Percentiles rank a stretch among this genome's conserved stretches.
phyloP scores from a whole-genome alignment of 352 stramenopile species.

The Pythium phragmiticola region DNA sequence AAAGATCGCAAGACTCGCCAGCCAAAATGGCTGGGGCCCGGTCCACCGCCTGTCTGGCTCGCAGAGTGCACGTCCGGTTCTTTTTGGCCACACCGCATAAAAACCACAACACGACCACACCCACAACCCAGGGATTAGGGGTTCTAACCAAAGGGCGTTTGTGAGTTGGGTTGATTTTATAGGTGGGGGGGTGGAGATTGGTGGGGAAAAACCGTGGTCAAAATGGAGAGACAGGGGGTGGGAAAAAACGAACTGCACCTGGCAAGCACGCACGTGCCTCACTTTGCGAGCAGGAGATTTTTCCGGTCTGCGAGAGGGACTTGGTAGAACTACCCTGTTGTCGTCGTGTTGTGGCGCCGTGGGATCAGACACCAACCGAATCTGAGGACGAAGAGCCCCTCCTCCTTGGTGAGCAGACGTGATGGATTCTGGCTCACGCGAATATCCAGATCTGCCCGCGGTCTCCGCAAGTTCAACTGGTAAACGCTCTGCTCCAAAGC shows the following conservation, averaged over 20 bases:
- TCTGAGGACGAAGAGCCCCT: constrained; percentile 13
- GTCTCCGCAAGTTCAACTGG: constrained; percentile 19
- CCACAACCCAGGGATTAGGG: constrained; percentile 18
- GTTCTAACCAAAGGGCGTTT: neutral
- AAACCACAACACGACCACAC: constrained; percentile 19
- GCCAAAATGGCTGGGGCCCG: constrained; percentile 16
- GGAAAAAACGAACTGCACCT: constrained; percentile 6
- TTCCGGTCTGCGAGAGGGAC: constrained; percentile 26
- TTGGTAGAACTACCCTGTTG: constrained; percentile 7
- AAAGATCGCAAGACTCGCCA: constrained; percentile 25
- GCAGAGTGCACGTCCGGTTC: too few relatives aligned
- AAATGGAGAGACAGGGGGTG: constrained; percentile 7
- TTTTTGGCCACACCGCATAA: too few relatives aligned
- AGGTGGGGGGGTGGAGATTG: neutral
- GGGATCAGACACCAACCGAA: constrained; percentile 11
- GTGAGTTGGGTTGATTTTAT: constrained; percentile 17
- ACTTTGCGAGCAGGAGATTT: constrained; percentile 25
- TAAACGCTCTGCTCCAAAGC: neutral
- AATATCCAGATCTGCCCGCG: constrained; percentile 2
- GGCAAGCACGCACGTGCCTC: constrained; percentile 19
- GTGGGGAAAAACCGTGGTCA: constrained; percentile 5
- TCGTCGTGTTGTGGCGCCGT: constrained; percentile 26
- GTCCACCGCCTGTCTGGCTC: neutral
- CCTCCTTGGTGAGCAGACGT: constrained; percentile 2
- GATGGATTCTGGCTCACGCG: constrained; percentile 20